Evolutionary conservation across 306 rosid genomes (phyloP).

Genomic region (Lotus japonicus): DNA sequence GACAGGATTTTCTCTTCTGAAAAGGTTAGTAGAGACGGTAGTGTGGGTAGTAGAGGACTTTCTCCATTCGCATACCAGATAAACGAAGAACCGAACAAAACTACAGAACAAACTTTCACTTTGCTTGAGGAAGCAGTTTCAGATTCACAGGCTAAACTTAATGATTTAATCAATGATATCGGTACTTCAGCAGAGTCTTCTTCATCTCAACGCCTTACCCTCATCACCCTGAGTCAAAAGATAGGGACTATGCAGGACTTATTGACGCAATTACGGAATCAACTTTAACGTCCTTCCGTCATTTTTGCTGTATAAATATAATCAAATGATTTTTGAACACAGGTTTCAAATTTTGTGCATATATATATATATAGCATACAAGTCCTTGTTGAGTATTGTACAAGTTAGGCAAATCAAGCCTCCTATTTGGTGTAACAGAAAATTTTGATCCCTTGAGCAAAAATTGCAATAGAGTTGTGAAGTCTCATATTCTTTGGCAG

Average conservation of each 20-base stretch:
- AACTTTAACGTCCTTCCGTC: slow-evolving; percentile 30
- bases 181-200: slow-evolving; percentile 45
- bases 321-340: slow-evolving; percentile 20
- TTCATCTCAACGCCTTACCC: slow-evolving; percentile 43
- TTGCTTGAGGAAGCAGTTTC: slow-evolving; percentile 58
- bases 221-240: slow-evolving; percentile 52
- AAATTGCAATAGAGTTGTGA: neutral
- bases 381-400: slow-evolving; percentile 29
- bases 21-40: slow-evolving; percentile 48
- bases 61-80: slow-evolving; percentile 39
- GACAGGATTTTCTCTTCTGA: slow-evolving; percentile 68
- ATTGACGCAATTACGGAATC: slow-evolving; percentile 53
- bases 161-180: slow-evolving; percentile 36
- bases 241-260: slow-evolving; percentile 63
- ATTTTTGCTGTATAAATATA: slow-evolving; percentile 30
- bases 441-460: slow-evolving; percentile 40
- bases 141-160: slow-evolving; percentile 58
- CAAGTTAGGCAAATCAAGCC: slow-evolving; percentile 22
- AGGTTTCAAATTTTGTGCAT: slow-evolving; percentile 26
- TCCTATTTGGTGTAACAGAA: slow-evolving; percentile 11
- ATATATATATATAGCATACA: slow-evolving; percentile 38
- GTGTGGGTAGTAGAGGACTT: slow-evolving; percentile 38
- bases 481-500: neutral
- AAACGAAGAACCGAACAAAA: slow-evolving; percentile 37
- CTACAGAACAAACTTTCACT: slow-evolving; percentile 54